These are phyloP conservation scores for Silene noctiflora DNA, from an alignment of 179 eudicot species.

Conservation along the genomic window DNA sequence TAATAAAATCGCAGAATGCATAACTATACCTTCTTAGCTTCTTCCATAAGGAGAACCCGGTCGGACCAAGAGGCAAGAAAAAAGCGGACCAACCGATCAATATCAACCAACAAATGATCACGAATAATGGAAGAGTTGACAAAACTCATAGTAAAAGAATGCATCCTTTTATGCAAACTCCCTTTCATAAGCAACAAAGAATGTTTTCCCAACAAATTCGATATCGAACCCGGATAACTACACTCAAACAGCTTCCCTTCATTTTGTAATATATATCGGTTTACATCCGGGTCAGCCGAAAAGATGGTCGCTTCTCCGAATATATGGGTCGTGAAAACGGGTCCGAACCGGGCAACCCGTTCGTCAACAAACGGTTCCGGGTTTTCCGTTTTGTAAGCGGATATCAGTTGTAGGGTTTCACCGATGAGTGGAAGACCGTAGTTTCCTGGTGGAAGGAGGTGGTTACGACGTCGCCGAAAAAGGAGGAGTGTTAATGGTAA, in stretches of 20 bases:
- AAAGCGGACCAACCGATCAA: slow-evolving; percentile 67
- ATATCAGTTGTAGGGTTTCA: slow-evolving; percentile 80
- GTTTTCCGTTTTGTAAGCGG: slow-evolving; percentile 84
- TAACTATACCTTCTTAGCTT: slow-evolving; percentile 70
- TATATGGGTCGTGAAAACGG: slow-evolving; percentile 73
- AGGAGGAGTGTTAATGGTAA: slow-evolving; percentile 23
- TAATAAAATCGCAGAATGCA: too few species aligned
- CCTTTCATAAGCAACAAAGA: slow-evolving; percentile 84
- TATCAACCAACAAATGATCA: slow-evolving; percentile 61
- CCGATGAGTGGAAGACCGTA: slow-evolving; percentile 78
- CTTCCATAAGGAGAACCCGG: slow-evolving; percentile 77
- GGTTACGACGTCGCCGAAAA: slow-evolving; percentile 29
- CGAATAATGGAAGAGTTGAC: slow-evolving; percentile 65
- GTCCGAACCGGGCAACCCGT: slow-evolving; percentile 58
- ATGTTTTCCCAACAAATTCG: slow-evolving; percentile 65
- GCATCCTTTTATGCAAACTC: slow-evolving; percentile 78
- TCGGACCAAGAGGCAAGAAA: slow-evolving; percentile 60
- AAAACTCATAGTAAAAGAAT: slow-evolving; percentile 79
- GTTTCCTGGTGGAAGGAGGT: slow-evolving; percentile 69
- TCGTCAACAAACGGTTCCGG: slow-evolving; percentile 88
- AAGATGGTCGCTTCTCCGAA: slow-evolving; percentile 85
- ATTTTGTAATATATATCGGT: slow-evolving; percentile 69
- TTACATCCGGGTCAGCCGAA: slow-evolving; percentile 76
- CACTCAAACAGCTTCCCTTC: slow-evolving; percentile 84
- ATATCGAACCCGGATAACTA: slow-evolving; percentile 84